Evolutionary conservation across 2,329 filamentous ascomycete genomes (phyloP).

Genomic region (Claviceps lovelessii): DNA sequence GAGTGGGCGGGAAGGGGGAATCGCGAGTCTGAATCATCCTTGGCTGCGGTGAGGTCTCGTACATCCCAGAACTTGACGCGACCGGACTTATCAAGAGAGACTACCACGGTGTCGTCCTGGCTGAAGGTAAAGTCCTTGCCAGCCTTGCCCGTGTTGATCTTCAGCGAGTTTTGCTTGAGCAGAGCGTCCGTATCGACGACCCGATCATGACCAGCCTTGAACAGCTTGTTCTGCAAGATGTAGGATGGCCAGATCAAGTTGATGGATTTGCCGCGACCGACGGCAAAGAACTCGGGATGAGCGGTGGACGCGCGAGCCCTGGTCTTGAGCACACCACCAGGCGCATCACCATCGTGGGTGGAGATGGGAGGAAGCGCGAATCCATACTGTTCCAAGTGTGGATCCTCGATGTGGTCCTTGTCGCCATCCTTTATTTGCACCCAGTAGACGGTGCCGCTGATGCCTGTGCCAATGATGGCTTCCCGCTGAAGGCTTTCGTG

Average conservation of each 20-base stretch:
- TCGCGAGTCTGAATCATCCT: constrained; percentile 35
- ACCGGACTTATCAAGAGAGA: constrained; percentile 91
- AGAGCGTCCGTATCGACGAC: constrained; percentile 79
- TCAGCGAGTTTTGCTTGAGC: constrained; percentile 71
- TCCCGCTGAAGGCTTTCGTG: constrained; percentile 49
- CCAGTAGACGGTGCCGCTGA: constrained; percentile 97
- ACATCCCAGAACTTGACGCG: constrained; percentile 98
- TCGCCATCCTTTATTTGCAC: constrained; percentile 62
- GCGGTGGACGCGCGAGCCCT: constrained; percentile 78
- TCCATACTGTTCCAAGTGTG: constrained; percentile 68
- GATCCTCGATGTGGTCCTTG: constrained; percentile 65
- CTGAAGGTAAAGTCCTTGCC: constrained; percentile 98
- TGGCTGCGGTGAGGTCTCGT: constrained; percentile 51
- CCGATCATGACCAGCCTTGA: constrained; percentile 49
- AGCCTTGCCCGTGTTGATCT: constrained; percentile 93
- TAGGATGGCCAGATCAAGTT: constrained; percentile 65
- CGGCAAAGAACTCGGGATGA: constrained; percentile 87
- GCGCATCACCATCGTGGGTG: constrained; percentile 76
- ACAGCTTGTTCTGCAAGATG: constrained; percentile 47
- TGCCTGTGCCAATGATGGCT: constrained; percentile 78
- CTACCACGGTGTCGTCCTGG: constrained; percentile 86
- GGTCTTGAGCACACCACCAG: constrained; percentile 88
- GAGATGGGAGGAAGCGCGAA: constrained; percentile 81
- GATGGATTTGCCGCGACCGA: constrained; percentile 91
- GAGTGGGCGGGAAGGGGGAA: constrained; percentile 39